Percentiles rank a stretch among this genome's conserved stretches.
These are phyloP conservation scores for Penicillium corylophilum DNA, from an alignment of 2,329 filamentous ascomycete genomes.

Conservation along the genomic window DNA sequence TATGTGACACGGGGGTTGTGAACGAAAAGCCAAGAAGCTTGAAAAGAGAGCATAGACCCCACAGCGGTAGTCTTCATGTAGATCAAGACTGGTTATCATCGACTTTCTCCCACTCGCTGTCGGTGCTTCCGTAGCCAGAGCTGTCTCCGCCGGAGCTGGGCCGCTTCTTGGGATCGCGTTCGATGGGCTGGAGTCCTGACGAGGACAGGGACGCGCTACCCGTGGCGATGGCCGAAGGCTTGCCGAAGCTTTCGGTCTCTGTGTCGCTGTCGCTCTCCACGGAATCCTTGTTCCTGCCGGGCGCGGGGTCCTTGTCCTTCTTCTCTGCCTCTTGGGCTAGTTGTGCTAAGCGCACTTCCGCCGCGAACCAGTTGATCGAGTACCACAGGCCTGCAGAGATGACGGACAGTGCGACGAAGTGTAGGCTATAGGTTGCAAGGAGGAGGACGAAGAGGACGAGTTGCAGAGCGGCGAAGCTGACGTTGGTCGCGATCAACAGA, in stretches of 20 bases:
- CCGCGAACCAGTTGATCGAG: conserved; percentile 95
- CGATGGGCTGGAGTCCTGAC: conserved; percentile 51
- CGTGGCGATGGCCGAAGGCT: conserved; percentile 17
- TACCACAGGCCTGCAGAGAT: conserved; percentile 84
- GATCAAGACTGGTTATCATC: conserved; percentile 45
- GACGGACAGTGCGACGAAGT: conserved; percentile 79
- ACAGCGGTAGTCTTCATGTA: not conserved
- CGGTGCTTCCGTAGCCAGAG: conserved; percentile 69
- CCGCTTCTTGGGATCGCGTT: conserved; percentile 45
- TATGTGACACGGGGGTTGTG: not conserved
- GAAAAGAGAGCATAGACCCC: not conserved
- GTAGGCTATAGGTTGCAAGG: conserved; percentile 78
- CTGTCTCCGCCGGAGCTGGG: conserved; percentile 49
- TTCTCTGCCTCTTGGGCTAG: conserved; percentile 50
- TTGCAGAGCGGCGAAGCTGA: conserved; percentile 82
- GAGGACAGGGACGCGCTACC: conserved; percentile 23
- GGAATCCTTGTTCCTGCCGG: conserved; percentile 29
- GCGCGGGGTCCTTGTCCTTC: conserved; percentile 34
- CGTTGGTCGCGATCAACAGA: conserved; percentile 85
- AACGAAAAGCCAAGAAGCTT: not conserved
- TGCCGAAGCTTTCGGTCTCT: conserved; percentile 39
- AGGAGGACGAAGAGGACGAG: conserved; percentile 73
- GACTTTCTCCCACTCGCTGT: conserved; percentile 97
- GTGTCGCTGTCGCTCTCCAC: conserved; percentile 42
- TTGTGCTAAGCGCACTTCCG: conserved; percentile 55